A percentile compares a stretch with the other conserved stretches of the same genome.
Conservation (phyloP, 257 asterid species). For the Salvia hispanica region DNA sequence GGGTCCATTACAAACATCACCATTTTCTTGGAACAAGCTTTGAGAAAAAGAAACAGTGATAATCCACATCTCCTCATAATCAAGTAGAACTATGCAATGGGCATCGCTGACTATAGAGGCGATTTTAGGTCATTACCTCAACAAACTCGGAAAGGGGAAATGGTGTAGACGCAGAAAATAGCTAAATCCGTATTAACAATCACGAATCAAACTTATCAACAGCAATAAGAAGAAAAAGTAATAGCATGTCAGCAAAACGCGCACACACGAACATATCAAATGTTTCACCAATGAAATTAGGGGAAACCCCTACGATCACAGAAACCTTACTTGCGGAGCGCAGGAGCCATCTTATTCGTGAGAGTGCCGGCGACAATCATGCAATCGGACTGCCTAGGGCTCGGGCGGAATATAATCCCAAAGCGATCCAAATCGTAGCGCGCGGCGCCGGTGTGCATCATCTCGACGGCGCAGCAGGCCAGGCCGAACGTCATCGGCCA, state of each 20-base stretch:
- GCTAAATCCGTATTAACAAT: neutral
- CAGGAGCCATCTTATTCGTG: conserved; percentile 93
- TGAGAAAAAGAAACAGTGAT: neutral
- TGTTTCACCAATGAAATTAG: neutral
- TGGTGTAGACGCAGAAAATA: conserved; percentile 8
- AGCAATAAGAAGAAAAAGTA: no score
- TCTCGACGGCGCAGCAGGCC: conserved; percentile 98
- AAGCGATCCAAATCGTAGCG: conserved; percentile 94
- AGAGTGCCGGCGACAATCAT: conserved; percentile 37
- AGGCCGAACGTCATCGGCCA: conserved; percentile 99
- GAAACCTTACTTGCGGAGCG: conserved; percentile 77
- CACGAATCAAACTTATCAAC: neutral
- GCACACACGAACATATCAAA: neutral
- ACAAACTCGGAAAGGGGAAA: neutral
- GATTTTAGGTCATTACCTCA: conserved; percentile 12
- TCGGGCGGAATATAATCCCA: conserved; percentile 95
- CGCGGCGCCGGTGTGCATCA: conserved; percentile 99
- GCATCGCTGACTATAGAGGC: neutral
- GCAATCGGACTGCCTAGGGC: conserved; percentile 95
- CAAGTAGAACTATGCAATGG: neutral
- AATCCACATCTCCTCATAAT: neutral
- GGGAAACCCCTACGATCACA: neutral
- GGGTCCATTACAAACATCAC: neutral
- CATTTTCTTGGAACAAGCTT: neutral
- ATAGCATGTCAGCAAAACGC: neutral